Evolutionary conservation across 495 filamentous ascomycete genomes (phyloP).

Genomic region (Elaphomyces granulatus): DNA sequence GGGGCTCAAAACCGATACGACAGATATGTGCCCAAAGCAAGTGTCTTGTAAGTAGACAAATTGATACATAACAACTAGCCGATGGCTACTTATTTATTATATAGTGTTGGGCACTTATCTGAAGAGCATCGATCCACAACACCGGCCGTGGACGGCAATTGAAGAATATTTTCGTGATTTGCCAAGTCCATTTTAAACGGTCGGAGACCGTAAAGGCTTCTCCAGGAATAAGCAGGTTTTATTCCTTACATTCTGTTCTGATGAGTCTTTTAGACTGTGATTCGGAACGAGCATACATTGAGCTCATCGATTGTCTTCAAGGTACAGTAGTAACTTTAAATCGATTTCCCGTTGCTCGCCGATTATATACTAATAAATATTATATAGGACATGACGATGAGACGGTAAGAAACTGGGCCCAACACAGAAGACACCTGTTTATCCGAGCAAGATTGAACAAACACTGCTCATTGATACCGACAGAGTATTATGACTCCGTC

Average conservation of each 20-base stretch:
- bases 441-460: background rate
- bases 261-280: background rate
- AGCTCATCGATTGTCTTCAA: background rate
- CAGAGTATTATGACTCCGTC: background rate
- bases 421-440: background rate
- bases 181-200: background rate
- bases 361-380: too few relatives aligned
- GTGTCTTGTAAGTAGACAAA: background rate
- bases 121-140: background rate
- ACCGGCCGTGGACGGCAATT: background rate
- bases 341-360: too few relatives aligned
- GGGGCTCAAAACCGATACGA: background rate
- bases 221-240: background rate
- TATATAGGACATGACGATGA: too few relatives aligned
- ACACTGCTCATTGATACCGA: background rate
- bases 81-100: background rate
- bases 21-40: background rate
- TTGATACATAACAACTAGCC: background rate
- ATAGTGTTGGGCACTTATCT: background rate
- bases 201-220: background rate
- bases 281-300: background rate
- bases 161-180: background rate
- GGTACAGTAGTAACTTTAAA: too few relatives aligned
- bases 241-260: background rate
- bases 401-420: background rate